A percentile compares a stretch with the other conserved stretches of the same genome.
phyloP scores from a whole-genome alignment of 352 stramenopile genomes.

The Globisporangium paddicum region DNA sequence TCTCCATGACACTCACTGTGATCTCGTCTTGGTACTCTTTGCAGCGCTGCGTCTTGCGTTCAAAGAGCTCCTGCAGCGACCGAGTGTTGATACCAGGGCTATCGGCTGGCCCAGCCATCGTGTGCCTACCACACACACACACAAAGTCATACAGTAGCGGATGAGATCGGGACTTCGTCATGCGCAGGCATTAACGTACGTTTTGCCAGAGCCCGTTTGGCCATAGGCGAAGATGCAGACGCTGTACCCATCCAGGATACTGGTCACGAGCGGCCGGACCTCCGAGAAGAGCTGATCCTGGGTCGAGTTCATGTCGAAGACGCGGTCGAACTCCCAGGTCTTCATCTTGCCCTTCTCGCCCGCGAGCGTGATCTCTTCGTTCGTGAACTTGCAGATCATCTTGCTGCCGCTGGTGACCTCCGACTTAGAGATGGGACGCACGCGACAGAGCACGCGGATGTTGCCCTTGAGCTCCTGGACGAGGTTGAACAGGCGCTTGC shows the following conservation, averaged over 20 bases:
- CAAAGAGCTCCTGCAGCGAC: slow-evolving; percentile 80
- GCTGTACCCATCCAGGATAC: slow-evolving; percentile 83
- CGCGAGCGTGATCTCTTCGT: slow-evolving; percentile 71
- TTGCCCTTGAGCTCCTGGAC: slow-evolving; percentile 97
- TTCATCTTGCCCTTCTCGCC: slow-evolving; percentile 87
- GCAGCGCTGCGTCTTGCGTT: slow-evolving; percentile 51
- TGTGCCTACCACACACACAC: slow-evolving; percentile 16
- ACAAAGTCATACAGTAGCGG: no score
- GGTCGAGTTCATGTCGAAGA: slow-evolving; percentile 74
- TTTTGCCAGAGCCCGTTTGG: slow-evolving; percentile 86
- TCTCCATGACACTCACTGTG: slow-evolving; percentile 93
- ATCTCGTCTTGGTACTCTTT: slow-evolving; percentile 85
- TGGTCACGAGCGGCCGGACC: slow-evolving; percentile 76
- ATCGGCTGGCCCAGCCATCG: slow-evolving; percentile 68
- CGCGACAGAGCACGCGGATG: slow-evolving; percentile 96
- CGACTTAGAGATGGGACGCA: slow-evolving; percentile 89
- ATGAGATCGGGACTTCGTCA: no score
- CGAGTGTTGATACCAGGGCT: slow-evolving; percentile 82
- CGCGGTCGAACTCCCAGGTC: slow-evolving; percentile 81
- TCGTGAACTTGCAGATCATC: slow-evolving; percentile 77
- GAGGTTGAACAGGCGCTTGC: slow-evolving; percentile 92
- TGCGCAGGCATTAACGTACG: slow-evolving; percentile 12
- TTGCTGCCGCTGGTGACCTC: slow-evolving; percentile 72
- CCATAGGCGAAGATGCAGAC: slow-evolving; percentile 91
- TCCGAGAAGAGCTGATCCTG: slow-evolving; percentile 80